A percentile compares a stretch with the other conserved stretches of the same genome.
Conservation (phyloP, 208 protist genomes). For the Crithidia acanthocephali region DNA sequence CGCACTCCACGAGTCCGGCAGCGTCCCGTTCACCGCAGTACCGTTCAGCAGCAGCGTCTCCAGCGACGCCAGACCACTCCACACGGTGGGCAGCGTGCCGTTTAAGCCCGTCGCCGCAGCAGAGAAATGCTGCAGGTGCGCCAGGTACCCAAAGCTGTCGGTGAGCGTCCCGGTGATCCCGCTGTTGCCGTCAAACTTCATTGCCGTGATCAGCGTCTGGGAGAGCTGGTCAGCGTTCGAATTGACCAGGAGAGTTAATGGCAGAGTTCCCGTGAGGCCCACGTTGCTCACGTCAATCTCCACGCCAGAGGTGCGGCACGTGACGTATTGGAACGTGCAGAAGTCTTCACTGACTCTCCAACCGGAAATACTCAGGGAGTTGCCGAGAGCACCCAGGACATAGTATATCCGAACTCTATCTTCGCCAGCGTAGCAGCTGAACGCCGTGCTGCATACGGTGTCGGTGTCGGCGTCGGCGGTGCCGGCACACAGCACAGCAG, state of each 20-base stretch:
- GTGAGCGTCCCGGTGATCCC: conserved; percentile 1
- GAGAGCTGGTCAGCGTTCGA: not conserved
- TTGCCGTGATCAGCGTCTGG: not conserved
- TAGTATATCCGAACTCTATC: not conserved
- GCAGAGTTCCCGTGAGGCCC: not conserved
- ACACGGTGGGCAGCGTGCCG: conserved; percentile 2
- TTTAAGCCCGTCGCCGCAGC: not conserved
- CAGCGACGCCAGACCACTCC: not conserved
- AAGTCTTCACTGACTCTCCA: not conserved
- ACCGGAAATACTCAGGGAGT: not conserved
- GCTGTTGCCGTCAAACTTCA: conserved; percentile 8
- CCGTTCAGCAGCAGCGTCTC: conserved; percentile 3
- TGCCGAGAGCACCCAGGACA: not conserved
- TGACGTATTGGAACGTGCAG: not conserved
- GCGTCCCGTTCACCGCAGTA: not conserved
- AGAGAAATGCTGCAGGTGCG: not conserved
- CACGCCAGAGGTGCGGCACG: not conserved
- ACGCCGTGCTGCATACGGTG: not conserved
- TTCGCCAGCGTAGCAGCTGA: not conserved
- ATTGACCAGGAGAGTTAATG: not conserved
- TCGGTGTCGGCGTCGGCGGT: not conserved
- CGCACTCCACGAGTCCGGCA: not conserved
- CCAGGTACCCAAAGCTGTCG: not conserved
- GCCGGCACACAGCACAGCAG: not conserved
- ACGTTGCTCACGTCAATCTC: not conserved